Evolutionary conservation across 192 early-diverging fungal species (phyloP).

Genomic region (Podila minutissima): DNA sequence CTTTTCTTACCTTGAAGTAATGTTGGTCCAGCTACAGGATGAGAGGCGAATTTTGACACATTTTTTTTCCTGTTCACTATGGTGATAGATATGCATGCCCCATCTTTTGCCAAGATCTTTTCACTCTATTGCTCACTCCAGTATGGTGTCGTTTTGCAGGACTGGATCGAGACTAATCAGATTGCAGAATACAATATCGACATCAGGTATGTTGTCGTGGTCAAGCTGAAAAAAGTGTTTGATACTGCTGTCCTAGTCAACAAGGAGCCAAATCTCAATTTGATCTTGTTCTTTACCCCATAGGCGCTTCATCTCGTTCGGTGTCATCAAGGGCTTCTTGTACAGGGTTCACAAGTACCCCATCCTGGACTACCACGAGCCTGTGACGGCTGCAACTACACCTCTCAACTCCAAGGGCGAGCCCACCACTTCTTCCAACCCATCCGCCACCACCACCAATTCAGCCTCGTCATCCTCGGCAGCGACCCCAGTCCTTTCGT

Average conservation of each 20-base stretch:
- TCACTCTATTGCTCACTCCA: constrained; percentile 84
- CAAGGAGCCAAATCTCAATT: too few relatives aligned
- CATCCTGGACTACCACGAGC: constrained; percentile 52
- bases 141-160: constrained; percentile 78
- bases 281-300: too few relatives aligned
- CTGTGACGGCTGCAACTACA: neutral
- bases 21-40: neutral
- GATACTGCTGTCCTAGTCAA: neutral
- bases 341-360: constrained; percentile 95
- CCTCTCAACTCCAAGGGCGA: neutral
- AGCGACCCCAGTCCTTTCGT: neutral
- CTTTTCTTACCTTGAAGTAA: neutral
- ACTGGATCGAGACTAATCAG: constrained; percentile 87
- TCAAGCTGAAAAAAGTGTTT: neutral
- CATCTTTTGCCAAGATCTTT: constrained; percentile 77
- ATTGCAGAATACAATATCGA: constrained; percentile 77
- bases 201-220: constrained; percentile 66
- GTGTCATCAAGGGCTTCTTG: constrained; percentile 84
- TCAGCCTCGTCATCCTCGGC: neutral
- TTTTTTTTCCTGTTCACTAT: neutral
- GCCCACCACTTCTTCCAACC: neutral
- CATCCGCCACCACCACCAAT: neutral
- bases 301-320: constrained; percentile 93
- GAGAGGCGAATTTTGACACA: neutral
- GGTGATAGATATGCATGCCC: constrained; percentile 53